Evolutionary conservation across 257 asterid genomes (phyloP).

Genomic region (Ehretia macrophylla): DNA sequence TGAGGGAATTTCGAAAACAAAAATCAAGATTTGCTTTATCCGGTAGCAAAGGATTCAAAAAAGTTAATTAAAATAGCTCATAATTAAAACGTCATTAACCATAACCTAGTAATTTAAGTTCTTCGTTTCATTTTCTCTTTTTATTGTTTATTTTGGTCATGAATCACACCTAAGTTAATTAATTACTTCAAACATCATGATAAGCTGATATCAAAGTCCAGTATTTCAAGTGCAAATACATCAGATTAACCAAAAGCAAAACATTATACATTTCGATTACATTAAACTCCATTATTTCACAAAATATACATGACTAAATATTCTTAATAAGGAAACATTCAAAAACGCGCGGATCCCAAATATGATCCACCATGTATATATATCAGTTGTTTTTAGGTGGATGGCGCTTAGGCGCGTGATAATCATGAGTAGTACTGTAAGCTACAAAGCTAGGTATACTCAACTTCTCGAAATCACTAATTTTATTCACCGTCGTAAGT

Average conservation of each 20-base stretch:
- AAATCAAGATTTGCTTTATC: too few relatives aligned
- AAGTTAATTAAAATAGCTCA: too few relatives aligned
- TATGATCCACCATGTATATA: not conserved
- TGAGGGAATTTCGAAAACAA: too few relatives aligned
- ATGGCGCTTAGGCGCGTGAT: constrained; percentile 15
- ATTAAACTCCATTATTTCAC: too few relatives aligned
- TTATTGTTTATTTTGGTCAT: not conserved
- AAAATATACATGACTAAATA: too few relatives aligned
- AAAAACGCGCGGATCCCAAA: too few relatives aligned
- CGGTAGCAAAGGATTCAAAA: too few relatives aligned
- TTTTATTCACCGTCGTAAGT: not conserved
- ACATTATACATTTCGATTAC: too few relatives aligned
- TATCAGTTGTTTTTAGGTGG: constrained; percentile 11
- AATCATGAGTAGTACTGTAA: constrained; percentile 10
- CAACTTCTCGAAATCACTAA: constrained; percentile 1
- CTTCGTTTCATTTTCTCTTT: not conserved
- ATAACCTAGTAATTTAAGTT: not conserved
- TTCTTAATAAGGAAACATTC: too few relatives aligned
- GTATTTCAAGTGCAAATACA: too few relatives aligned
- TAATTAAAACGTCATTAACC: too few relatives aligned
- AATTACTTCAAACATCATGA: not conserved
- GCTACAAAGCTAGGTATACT: constrained; percentile 7
- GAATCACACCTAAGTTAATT: not conserved
- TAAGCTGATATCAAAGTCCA: too few relatives aligned
- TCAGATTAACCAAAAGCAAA: not conserved